A percentile compares a stretch with the other conserved stretches of the same genome.
phyloP scores from a whole-genome alignment of 2,329 filamentous ascomycete species.

The Seiridium cupressi region DNA sequence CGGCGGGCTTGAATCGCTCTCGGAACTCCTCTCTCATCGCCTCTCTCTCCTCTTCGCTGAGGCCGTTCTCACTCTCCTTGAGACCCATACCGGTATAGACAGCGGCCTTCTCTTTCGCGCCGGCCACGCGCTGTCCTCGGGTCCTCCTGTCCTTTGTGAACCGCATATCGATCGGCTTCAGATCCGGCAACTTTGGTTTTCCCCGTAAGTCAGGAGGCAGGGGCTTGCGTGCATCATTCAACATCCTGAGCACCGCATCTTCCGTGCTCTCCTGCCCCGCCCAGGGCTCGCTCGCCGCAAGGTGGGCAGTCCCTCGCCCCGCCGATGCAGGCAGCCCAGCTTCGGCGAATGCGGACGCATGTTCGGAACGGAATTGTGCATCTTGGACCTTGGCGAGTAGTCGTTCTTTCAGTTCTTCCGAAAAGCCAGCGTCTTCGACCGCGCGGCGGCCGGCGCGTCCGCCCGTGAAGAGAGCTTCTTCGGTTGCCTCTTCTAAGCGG shows the following conservation, averaged over 20 bases:
- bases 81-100: slow-evolving; percentile 49
- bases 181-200: slow-evolving; percentile 39
- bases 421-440: slow-evolving; percentile 62
- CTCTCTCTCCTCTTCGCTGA: slow-evolving; percentile 72
- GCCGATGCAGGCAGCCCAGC: slow-evolving; percentile 54
- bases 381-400: slow-evolving; percentile 56
- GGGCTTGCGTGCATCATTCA: slow-evolving; percentile 75
- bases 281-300: slow-evolving; percentile 72
- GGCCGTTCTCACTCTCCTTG: slow-evolving; percentile 41
- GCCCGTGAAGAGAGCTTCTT: slow-evolving; percentile 58
- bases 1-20: slow-evolving; percentile 75
- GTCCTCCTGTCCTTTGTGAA: slow-evolving; percentile 38
- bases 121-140: slow-evolving; percentile 46
- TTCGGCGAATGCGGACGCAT: slow-evolving; percentile 47
- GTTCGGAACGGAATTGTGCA: slow-evolving; percentile 51
- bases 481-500: slow-evolving; percentile 60
- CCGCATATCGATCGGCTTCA: slow-evolving; percentile 51
- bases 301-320: slow-evolving; percentile 65
- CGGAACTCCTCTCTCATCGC: slow-evolving; percentile 70
- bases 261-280: slow-evolving; percentile 70
- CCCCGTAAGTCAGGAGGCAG: slow-evolving; percentile 51
- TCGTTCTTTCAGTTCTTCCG: slow-evolving; percentile 58
- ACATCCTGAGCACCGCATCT: slow-evolving; percentile 81
- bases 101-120: slow-evolving; percentile 56
- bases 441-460: slow-evolving; percentile 59